These are phyloP conservation scores for Kokia cookei DNA, from an alignment of 441 rosid genomes.

Conservation along the genomic window DNA sequence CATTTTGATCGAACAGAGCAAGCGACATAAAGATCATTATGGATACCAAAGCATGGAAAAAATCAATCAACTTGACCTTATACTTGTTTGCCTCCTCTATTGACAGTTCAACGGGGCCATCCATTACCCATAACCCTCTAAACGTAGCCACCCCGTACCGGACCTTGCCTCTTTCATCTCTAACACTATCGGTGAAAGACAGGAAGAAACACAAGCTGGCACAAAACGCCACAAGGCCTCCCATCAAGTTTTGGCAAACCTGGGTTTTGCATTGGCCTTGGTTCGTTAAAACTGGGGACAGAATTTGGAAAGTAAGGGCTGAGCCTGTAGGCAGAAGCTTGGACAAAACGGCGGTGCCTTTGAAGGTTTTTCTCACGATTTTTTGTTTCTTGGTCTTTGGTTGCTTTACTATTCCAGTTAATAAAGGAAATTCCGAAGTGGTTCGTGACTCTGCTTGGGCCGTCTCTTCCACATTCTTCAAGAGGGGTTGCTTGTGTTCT, in stretches of 20 bases:
- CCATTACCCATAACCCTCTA: too few relatives aligned
- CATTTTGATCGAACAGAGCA: constrained; percentile 47
- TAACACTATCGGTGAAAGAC: constrained; percentile 47
- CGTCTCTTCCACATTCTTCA: background rate
- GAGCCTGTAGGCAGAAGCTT: constrained; percentile 66
- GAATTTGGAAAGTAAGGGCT: constrained; percentile 45
- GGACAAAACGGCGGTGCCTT: constrained; percentile 45
- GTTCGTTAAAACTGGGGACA: constrained; percentile 52
- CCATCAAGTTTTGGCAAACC: constrained; percentile 19
- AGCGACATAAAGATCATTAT: constrained; percentile 38
- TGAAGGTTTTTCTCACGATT: constrained; percentile 49
- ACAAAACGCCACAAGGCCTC: constrained; percentile 23
- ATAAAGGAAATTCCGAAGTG: constrained; percentile 9
- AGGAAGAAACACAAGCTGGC: constrained; percentile 37
- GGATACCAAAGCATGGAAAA: too few relatives aligned
- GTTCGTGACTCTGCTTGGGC: constrained; percentile 16
- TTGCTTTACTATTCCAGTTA: constrained; percentile 1
- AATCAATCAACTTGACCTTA: too few relatives aligned
- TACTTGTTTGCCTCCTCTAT: too few relatives aligned
- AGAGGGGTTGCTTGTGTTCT: background rate
- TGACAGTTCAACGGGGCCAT: too few relatives aligned
- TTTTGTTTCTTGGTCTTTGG: constrained; percentile 41
- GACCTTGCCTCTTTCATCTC: constrained; percentile 53
- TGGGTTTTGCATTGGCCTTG: constrained; percentile 40
- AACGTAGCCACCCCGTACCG: too few relatives aligned